Conservation (phyloP, 1,139 yeast genomes). For the Fermentozyma sake region DNA sequence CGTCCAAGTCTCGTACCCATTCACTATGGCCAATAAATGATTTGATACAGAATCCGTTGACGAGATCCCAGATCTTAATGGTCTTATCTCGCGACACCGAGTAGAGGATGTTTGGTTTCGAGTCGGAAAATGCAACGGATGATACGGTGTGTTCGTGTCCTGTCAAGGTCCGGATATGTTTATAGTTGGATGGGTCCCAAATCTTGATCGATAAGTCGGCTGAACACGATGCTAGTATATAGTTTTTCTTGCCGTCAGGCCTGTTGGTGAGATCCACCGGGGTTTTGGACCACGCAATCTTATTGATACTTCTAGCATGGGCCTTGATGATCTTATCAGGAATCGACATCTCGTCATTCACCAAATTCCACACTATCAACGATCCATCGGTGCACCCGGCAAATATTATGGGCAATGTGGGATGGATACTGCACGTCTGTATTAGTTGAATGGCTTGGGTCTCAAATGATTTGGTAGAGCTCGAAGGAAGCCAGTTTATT, state of each 20-base stretch:
- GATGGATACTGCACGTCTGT: constrained; percentile 68
- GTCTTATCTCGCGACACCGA: constrained; percentile 78
- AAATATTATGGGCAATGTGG: constrained; percentile 59
- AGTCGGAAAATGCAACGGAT: constrained; percentile 46
- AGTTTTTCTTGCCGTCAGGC: constrained; percentile 7
- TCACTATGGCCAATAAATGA: constrained; percentile 79
- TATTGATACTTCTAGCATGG: constrained; percentile 69
- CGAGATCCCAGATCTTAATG: constrained; percentile 72
- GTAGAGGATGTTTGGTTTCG: constrained; percentile 43
- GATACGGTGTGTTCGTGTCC: constrained; percentile 95
- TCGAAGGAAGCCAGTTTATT: constrained; percentile 67
- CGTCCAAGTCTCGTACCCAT: constrained; percentile 76
- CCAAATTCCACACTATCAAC: constrained; percentile 67
- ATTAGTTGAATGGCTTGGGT: constrained; percentile 57
- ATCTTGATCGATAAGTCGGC: constrained; percentile 70
- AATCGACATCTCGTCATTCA: constrained; percentile 52
- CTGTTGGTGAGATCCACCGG: constrained; percentile 24
- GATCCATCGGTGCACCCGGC: constrained; percentile 75
- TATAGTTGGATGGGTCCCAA: constrained; percentile 58
- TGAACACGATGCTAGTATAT: constrained; percentile 56
- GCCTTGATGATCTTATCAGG: constrained; percentile 70
- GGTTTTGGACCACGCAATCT: constrained; percentile 48
- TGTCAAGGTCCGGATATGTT: constrained; percentile 58
- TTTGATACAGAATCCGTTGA: constrained; percentile 62
- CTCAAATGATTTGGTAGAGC: constrained; percentile 44